Evolutionary conservation across 306 rosid genomes (phyloP).

Genomic region (Prunus persica): DNA sequence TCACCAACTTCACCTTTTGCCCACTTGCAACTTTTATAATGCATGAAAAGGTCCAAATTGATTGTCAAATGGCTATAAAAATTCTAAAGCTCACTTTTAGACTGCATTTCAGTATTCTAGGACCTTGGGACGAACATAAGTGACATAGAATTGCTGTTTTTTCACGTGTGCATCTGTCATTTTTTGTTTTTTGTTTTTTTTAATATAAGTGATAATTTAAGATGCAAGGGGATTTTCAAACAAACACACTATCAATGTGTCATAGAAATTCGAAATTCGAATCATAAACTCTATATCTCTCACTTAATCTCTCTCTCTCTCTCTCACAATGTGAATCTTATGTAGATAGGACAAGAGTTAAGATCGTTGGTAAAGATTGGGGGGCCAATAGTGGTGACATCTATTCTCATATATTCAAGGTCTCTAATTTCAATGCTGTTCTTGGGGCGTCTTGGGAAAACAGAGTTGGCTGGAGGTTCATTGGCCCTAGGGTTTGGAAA

Average conservation of each 20-base stretch:
- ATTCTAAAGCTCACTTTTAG: not conserved
- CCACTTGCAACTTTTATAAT: not conserved
- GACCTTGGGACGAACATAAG: no score
- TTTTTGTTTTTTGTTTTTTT: no score
- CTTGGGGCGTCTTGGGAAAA: conserved; percentile 75
- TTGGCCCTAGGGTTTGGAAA: conserved; percentile 80
- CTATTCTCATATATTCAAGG: conserved; percentile 61
- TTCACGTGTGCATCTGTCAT: no score
- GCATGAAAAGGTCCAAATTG: not conserved
- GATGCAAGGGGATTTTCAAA: no score
- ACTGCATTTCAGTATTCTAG: no score
- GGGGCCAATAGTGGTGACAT: conserved; percentile 64
- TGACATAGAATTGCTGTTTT: no score
- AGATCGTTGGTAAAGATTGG: conserved; percentile 48
- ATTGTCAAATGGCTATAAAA: not conserved
- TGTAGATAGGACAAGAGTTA: conserved; percentile 75
- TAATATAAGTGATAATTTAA: no score
- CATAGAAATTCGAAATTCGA: no score
- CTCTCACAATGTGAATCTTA: conserved; percentile 15
- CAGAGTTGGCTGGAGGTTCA: conserved; percentile 84
- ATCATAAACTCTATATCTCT: no score
- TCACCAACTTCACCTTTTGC: not conserved
- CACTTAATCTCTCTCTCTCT: not conserved
- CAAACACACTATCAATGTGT: no score
- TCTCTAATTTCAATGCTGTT: conserved; percentile 73